Percentiles rank a stretch among this genome's conserved stretches.
phyloP scores from a whole-genome alignment of 1,284 basidiomycete genomes.

The Ustilago nuda region DNA sequence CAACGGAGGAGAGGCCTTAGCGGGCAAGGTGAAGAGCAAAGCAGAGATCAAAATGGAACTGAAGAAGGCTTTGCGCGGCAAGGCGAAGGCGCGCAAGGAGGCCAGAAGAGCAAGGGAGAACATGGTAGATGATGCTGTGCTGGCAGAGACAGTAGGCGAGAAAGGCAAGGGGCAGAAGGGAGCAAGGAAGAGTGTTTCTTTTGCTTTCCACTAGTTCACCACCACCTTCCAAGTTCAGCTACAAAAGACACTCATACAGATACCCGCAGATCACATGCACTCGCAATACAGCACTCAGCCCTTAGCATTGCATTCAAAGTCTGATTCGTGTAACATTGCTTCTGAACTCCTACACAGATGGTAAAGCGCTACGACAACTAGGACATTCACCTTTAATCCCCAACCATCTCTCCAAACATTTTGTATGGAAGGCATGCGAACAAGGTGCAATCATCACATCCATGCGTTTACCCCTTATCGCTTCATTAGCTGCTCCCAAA shows the following conservation, averaged over 20 bases:
- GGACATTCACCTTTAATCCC: constrained; percentile 52
- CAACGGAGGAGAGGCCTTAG: background rate
- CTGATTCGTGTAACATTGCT: background rate
- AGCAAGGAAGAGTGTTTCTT: constrained; percentile 40
- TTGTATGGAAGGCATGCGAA: constrained; percentile 45
- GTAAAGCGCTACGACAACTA: constrained; percentile 37
- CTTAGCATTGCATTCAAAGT: background rate
- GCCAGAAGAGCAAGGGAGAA: constrained; percentile 10
- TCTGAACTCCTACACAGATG: constrained; percentile 20
- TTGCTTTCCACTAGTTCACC: constrained; percentile 20
- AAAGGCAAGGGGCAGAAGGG: background rate
- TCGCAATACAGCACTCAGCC: background rate
- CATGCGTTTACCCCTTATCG: constrained; percentile 21
- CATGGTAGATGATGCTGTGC: background rate
- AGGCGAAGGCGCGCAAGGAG: constrained; percentile 34
- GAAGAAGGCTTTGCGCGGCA: constrained; percentile 30
- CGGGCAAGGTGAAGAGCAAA: constrained; percentile 24
- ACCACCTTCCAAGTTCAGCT: background rate
- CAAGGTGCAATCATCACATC: constrained; percentile 51
- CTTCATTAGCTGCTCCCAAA: constrained; percentile 9
- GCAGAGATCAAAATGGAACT: constrained; percentile 44
- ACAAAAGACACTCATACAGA: constrained; percentile 1
- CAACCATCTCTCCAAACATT: constrained; percentile 47
- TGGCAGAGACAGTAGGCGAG: background rate
- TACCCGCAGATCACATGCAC: background rate